Conservation (phyloP, 192 early-diverging fungal species). For the Coemansia sp. region DNA sequence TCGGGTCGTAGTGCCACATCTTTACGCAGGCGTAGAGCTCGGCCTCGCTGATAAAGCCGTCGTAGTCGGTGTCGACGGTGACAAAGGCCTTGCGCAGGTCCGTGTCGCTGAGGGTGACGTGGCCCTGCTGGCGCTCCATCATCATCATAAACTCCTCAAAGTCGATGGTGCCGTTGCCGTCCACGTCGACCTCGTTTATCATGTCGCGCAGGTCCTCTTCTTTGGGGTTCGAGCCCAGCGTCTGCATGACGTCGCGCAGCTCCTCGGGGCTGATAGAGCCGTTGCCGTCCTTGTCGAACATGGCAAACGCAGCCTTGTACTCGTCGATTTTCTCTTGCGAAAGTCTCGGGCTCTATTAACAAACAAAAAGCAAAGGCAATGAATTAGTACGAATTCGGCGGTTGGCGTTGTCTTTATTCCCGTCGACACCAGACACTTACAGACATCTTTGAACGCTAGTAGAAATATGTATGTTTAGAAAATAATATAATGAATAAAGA, state of each 20-base stretch:
- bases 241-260: conserved; percentile 21
- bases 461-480: too few relatives aligned
- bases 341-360: not conserved
- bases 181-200: conserved; percentile 66
- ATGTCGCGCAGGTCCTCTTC: conserved; percentile 68
- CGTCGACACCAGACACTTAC: too few relatives aligned
- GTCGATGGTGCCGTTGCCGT: conserved; percentile 68
- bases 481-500: not conserved
- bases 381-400: too few relatives aligned
- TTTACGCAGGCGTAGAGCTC: not conserved
- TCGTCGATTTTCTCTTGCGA: not conserved
- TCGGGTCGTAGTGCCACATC: not conserved
- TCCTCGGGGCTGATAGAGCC: conserved; percentile 37
- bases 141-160: conserved; percentile 60
- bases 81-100: not conserved
- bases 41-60: conserved; percentile 39
- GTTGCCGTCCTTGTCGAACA: conserved; percentile 43
- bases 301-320: conserved; percentile 10
- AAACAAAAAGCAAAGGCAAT: too few relatives aligned
- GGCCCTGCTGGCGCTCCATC: conserved; percentile 23
- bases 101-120: conserved; percentile 29
- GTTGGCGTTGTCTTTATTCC: too few relatives aligned
- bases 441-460: too few relatives aligned
- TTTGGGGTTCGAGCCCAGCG: conserved; percentile 59
- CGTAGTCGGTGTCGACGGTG: conserved; percentile 49